Evolutionary conservation across 805 yeast genomes (phyloP).

Genomic region (Alloascoidea hylecoeti): DNA sequence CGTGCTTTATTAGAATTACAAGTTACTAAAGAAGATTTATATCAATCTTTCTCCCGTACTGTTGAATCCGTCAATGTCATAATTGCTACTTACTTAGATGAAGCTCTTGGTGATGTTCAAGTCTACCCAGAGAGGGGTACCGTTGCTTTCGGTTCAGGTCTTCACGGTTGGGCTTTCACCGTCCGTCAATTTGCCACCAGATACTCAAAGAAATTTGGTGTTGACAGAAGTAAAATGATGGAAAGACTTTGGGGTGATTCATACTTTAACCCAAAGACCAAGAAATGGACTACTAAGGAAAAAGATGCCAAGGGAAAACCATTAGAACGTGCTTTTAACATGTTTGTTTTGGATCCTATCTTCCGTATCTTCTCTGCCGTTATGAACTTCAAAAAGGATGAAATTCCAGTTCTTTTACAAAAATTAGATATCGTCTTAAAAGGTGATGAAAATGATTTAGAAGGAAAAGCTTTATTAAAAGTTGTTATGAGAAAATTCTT

Average conservation of each 20-base stretch:
- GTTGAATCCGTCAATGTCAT: slow-evolving; percentile 86
- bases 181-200: slow-evolving; percentile 80
- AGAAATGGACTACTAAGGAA: slow-evolving; percentile 80
- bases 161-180: slow-evolving; percentile 94
- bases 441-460: slow-evolving; percentile 78
- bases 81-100: slow-evolving; percentile 71
- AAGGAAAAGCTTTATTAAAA: slow-evolving; percentile 84
- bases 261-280: slow-evolving; percentile 88
- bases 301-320: slow-evolving; percentile 73
- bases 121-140: slow-evolving; percentile 88
- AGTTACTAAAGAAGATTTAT: slow-evolving; percentile 80
- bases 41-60: slow-evolving; percentile 83
- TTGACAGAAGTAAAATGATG: slow-evolving; percentile 80
- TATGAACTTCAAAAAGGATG: slow-evolving; percentile 87
- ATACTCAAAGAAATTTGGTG: slow-evolving; percentile 87
- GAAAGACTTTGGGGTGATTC: slow-evolving; percentile 93
- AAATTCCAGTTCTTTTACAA: slow-evolving; percentile 65
- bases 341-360: slow-evolving; percentile 85
- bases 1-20: slow-evolving; percentile 86
- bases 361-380: slow-evolving; percentile 76
- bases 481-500: slow-evolving; percentile 87
- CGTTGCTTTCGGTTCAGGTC: slow-evolving; percentile 91
- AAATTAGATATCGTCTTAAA: slow-evolving; percentile 71
- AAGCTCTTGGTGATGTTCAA: slow-evolving; percentile 69
- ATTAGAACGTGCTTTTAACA: slow-evolving; percentile 86